Percentiles rank a stretch among this genome's conserved stretches.
Conservation (phyloP, 176 grass and related monocot genomes). For the Oryza coarctata region DNA sequence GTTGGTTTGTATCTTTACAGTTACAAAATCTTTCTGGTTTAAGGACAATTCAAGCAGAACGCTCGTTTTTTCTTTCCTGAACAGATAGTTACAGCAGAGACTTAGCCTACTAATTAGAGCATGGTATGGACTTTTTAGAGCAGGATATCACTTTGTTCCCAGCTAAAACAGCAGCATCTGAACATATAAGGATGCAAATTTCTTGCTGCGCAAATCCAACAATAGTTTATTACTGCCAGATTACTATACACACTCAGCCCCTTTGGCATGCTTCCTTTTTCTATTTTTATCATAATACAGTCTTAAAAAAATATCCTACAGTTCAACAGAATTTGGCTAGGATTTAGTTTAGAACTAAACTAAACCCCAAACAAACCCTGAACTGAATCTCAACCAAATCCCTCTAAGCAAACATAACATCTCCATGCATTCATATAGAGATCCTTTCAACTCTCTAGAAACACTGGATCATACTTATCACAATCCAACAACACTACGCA, state of each 20-base stretch:
- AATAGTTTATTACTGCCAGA: neutral
- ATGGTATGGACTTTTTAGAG: neutral
- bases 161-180: neutral
- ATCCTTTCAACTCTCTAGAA: neutral
- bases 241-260: neutral
- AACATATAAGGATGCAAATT: neutral
- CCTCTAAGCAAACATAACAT: neutral
- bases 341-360: neutral
- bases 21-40: neutral
- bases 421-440: constrained; percentile 4
- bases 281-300: neutral
- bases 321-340: neutral
- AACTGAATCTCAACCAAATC: constrained; percentile 18
- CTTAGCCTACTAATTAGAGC: neutral
- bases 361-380: neutral
- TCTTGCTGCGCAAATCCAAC: neutral
- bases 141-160: neutral
- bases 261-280: constrained; percentile 18
- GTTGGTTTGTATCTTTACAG: neutral
- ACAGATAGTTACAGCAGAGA: neutral
- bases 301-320: neutral
- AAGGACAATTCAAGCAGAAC: neutral
- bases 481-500: neutral
- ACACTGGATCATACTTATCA: neutral
- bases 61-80: neutral